phyloP scores from a whole-genome alignment of 202 grass and related monocot species.

The Carex arenaria region DNA sequence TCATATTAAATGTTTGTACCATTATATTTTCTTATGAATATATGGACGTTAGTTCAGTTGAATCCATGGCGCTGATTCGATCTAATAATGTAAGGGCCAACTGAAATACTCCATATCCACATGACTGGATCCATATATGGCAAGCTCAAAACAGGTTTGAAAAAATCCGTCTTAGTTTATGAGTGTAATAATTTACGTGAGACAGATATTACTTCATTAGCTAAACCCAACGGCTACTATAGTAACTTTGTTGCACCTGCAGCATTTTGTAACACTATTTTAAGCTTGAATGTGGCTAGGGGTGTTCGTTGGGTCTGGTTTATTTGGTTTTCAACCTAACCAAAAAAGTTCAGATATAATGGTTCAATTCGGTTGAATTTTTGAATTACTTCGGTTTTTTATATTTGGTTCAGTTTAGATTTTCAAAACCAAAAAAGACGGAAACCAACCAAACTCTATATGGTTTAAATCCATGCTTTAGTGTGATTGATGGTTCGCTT shows the following conservation, averaged over 20 bases:
- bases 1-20: not conserved
- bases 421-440: too few relatives aligned
- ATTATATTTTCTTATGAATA: not conserved
- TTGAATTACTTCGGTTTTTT: too few relatives aligned
- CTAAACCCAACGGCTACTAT: not conserved
- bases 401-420: too few relatives aligned
- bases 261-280: not conserved
- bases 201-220: not conserved
- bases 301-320: too few relatives aligned
- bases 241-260: not conserved
- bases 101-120: not conserved
- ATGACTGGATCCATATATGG: not conserved
- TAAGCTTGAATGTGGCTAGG: not conserved
- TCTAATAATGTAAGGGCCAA: not conserved
- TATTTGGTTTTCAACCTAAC: too few relatives aligned
- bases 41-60: not conserved
- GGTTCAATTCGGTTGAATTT: too few relatives aligned
- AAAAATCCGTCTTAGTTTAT: not conserved
- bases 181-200: not conserved
- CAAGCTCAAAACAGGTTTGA: not conserved
- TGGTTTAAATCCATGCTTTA: too few relatives aligned
- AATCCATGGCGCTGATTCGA: not conserved
- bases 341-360: too few relatives aligned
- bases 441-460: too few relatives aligned
- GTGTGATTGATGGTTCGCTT: too few relatives aligned